Base-by-base conservation (phyloP, 73 alveolate species). In the Diophrys appendiculata region DNA sequence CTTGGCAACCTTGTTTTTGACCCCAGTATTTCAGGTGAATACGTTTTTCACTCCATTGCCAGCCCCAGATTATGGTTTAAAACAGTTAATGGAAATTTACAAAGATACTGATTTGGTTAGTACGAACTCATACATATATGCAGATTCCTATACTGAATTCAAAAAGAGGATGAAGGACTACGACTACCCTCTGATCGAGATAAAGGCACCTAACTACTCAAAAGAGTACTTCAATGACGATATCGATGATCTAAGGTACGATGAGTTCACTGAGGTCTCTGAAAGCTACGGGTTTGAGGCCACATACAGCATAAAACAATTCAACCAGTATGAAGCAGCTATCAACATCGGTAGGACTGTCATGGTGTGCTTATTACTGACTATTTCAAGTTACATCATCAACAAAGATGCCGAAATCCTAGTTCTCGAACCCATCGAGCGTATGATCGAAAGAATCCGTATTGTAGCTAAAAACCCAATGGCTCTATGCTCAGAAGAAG, bases 341-440 rank as follows among this genome's bases (percentile, higher is more conserved):
- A 75, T 75, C 14, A 75, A 33, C 33, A 74, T 89, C 52, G 55
- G 69, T 13, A 64, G 92, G 54, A 89, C 95, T 1, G 53, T 84
- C 33, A 85, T 89, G 68, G 78, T 89, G 30, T 89, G 95, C 67
- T 56, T 72, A 27, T 54, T 84, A 22, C 77, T 89, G 32, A 65
- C 95, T 0, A 65, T 89, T 5, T 89, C 84, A 5, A 35, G 91
- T 24, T 64, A 78, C 27, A 29, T 67, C 80, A 86, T 90, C 77
- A 82, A 78, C 43, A 86, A 74, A 65, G 96, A 90, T 75, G 91
- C 93, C n/a, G 76, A 73, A n/a, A 65, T 18, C 27, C 60, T 90
- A 29, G 96, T 90, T n/a, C 80, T 90, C 33, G 69, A 79, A 29
- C 96, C 96, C 3, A 80, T 90, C 23, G 96, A 90, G 75, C 68